phyloP scores from a whole-genome alignment of 306 rosid species.

The Arachis hypogaea region DNA sequence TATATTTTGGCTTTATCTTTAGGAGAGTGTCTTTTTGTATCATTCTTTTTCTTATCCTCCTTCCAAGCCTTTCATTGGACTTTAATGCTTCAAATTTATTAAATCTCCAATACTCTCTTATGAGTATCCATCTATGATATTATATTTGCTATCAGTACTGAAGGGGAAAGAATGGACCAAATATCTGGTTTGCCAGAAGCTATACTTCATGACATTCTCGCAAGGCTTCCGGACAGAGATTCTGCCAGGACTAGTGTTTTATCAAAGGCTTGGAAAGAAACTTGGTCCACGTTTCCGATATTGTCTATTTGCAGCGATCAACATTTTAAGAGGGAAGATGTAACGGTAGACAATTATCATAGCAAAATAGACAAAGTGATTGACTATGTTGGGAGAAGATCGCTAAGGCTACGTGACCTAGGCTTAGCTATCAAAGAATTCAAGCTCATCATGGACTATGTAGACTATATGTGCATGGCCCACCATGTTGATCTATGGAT shows the following conservation, averaged over 20 bases:
- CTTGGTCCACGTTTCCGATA: conserved; percentile 40
- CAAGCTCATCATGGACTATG: background rate
- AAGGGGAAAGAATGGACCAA: conserved; percentile 18
- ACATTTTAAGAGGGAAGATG: background rate
- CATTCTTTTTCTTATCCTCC: too few relatives aligned
- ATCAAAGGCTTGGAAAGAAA: conserved; percentile 39
- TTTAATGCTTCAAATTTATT: too few relatives aligned
- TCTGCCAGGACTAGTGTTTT: conserved; percentile 45
- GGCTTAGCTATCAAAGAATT: conserved; percentile 35
- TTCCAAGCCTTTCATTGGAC: too few relatives aligned
- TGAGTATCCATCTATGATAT: too few relatives aligned
- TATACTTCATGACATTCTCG: conserved; percentile 43
- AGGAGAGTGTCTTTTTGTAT: too few relatives aligned
- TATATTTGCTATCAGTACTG: background rate
- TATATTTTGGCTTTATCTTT: too few relatives aligned
- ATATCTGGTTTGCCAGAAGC: conserved; percentile 37
- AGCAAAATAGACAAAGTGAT: conserved; percentile 22
- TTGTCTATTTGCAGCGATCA: conserved; percentile 7
- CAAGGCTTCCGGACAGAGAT: conserved; percentile 38
- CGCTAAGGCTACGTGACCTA: conserved; percentile 19
- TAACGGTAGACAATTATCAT: background rate
- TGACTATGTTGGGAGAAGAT: conserved; percentile 32
- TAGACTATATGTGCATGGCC: background rate
- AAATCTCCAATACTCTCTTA: too few relatives aligned
- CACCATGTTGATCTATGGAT: conserved; percentile 41